Percentiles rank a stretch among this genome's conserved stretches.
phyloP scores from a whole-genome alignment of 371 early-diverging fungal genomes.

The Zopfochytrium polystomum region DNA sequence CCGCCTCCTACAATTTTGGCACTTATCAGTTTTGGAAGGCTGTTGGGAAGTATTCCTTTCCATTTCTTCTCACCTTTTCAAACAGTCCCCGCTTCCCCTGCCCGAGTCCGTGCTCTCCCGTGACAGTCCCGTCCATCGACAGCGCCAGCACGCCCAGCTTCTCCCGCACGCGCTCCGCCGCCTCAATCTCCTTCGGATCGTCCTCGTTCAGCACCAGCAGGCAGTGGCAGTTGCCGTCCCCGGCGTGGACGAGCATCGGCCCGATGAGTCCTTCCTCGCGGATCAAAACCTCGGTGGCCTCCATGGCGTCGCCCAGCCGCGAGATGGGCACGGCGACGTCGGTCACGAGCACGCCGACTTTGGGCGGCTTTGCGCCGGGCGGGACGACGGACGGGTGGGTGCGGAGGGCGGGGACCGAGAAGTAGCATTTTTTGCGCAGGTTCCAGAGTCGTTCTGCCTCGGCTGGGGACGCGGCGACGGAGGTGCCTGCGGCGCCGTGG shows the following conservation, averaged over 20 bases:
- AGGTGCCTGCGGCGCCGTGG: constrained; percentile 4
- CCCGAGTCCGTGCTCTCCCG: constrained; percentile 76
- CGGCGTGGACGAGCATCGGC: constrained; percentile 40
- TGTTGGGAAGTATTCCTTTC: too few species aligned
- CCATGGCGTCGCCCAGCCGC: constrained; percentile 52
- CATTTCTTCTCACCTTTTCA: too few species aligned
- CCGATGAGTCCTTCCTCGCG: constrained; percentile 48
- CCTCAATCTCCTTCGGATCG: constrained; percentile 40
- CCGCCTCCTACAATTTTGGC: too few species aligned
- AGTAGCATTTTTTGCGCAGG: constrained; percentile 36
- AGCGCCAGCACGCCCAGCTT: constrained; percentile 29
- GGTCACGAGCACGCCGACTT: constrained; percentile 63
- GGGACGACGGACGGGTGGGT: too few species aligned
- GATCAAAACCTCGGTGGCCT: constrained; percentile 42
- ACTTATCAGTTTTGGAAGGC: too few species aligned
- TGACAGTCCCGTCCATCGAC: constrained; percentile 38
- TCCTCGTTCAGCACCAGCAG: constrained; percentile 52
- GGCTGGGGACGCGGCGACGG: constrained; percentile 1
- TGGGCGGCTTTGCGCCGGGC: too few species aligned
- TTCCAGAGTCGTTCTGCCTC: constrained; percentile 37
- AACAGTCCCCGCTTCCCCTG: constrained; percentile 62
- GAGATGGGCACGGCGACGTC: constrained; percentile 69
- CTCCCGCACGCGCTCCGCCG: constrained; percentile 29
- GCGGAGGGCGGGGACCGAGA: constrained; percentile 27
- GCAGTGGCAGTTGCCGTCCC: constrained; percentile 61